Evolutionary conservation across 2,329 filamentous ascomycete species (phyloP).

Genomic region (Fusarium keratoplasticum): DNA sequence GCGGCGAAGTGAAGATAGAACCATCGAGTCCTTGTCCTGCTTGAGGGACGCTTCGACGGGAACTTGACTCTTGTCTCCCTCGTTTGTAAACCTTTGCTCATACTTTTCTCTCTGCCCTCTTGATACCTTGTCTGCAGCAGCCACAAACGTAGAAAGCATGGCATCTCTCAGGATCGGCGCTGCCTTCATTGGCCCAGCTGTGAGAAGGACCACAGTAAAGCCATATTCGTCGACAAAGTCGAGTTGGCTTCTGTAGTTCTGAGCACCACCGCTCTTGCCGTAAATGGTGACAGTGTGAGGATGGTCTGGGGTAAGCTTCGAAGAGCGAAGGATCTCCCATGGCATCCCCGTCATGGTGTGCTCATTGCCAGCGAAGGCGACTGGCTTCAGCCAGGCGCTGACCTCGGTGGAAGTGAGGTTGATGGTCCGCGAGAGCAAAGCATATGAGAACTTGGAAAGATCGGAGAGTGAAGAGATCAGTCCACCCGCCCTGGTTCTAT

Average conservation of each 20-base stretch:
- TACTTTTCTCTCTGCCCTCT: conserved; percentile 43
- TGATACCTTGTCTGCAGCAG: conserved; percentile 44
- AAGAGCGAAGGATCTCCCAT: conserved; percentile 51
- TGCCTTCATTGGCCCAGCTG: conserved; percentile 47
- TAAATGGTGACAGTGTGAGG: conserved; percentile 49
- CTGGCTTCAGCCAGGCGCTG: conserved; percentile 51
- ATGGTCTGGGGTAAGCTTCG: conserved; percentile 41
- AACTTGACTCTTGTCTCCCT: neutral
- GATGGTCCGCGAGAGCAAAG: conserved; percentile 44
- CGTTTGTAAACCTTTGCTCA: conserved; percentile 23
- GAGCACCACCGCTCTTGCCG: conserved; percentile 50
- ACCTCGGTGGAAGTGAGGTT: conserved; percentile 40
- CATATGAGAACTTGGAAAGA: conserved; percentile 44
- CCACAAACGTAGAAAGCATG: conserved; percentile 43
- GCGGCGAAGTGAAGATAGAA: conserved; percentile 36
- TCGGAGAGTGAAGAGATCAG: conserved; percentile 51
- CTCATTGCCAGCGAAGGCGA: conserved; percentile 44
- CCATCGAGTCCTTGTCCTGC: conserved; percentile 43
- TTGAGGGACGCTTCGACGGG: conserved; percentile 29
- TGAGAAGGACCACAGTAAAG: conserved; percentile 46
- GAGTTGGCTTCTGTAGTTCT: conserved; percentile 51
- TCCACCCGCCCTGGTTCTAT: conserved; percentile 46
- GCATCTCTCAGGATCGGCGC: conserved; percentile 44
- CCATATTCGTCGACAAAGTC: conserved; percentile 52
- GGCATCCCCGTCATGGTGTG: conserved; percentile 50